Evolutionary conservation across 805 yeast genomes (phyloP), one percentile per base, ranked within the genome.

Genomic region (Monosporozyma yasuniensis): DNA sequence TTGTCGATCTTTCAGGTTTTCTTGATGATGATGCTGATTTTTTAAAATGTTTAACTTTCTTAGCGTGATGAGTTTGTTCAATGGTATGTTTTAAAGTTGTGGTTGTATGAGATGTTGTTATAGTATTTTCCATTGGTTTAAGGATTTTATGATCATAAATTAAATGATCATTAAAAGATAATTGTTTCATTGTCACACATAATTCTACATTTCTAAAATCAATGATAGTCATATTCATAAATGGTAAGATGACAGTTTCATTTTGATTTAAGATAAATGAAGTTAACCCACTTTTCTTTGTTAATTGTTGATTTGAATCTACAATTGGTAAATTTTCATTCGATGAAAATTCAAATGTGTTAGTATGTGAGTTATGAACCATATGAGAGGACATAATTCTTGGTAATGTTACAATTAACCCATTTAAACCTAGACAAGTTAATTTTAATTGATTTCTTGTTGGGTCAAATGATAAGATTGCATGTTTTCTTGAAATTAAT

Each of bases 361-460:
- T 50, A 12, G 35, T 7, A 54, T 59, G 2, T 53, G 53, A 2
- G n/a, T 28, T 18, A 12, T 46, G 47, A 12, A 67, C 49, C 35
- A 59, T 56, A 10, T 68, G 67, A 44, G 72, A 72, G 11, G 63
- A 56, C 22, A 72, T 56, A 18, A 60, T 57, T 16, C 67, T 68
- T 0, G 96, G 93, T 41, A 87, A 76, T 4, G 77, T 28, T 3
- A 89, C 77, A 10, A 78, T 74, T 46, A 86, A 68, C 9, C 97
- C 96, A 64, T 91, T 90, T 69, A 80, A 76, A 3, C 98, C 97
- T 47, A 80, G 62, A 64, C 97, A 91, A 42, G 76, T 76, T 46
- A 90, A 63, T 16, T 67, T 70, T 41, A 87, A 64, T 44, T 72
- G 60, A 42, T 76, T 69, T 11, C 63, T 63, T 2, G 57, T 62